Conservation (phyloP, 2,329 filamentous ascomycete species). For the Lasiodiplodia gonubiensis region DNA sequence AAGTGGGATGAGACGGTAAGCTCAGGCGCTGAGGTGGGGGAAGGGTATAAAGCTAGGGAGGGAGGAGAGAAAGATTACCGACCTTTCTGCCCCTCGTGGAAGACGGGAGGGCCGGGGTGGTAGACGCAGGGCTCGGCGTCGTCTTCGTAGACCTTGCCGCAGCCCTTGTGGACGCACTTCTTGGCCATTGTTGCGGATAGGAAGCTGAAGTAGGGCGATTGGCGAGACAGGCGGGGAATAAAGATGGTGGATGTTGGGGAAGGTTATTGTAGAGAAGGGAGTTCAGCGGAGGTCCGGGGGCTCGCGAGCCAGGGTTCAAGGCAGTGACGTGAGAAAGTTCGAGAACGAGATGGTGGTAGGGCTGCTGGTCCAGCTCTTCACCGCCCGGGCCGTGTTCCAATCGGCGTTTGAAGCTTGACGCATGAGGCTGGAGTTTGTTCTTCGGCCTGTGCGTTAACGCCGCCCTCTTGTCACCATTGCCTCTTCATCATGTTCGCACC, state of each 20-base stretch:
- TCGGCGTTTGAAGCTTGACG: slow-evolving; percentile 17
- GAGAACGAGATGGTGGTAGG: slow-evolving; percentile 9
- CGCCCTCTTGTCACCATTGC: background rate
- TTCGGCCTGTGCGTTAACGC: background rate
- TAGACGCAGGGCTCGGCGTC: slow-evolving; percentile 79
- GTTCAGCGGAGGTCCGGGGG: background rate
- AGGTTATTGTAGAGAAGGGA: background rate
- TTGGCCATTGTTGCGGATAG: slow-evolving; percentile 62
- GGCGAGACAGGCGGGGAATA: background rate
- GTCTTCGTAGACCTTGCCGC: slow-evolving; percentile 85
- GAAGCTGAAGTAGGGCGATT: background rate
- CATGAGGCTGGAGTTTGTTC: background rate
- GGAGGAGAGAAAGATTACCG: slow-evolving; percentile 38
- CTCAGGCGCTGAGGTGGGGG: slow-evolving; percentile 8
- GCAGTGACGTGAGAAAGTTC: slow-evolving; percentile 25
- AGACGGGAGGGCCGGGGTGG: slow-evolving; percentile 87
- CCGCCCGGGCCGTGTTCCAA: background rate
- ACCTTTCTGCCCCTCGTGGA: slow-evolving; percentile 99
- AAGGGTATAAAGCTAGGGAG: too few species aligned
- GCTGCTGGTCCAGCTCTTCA: slow-evolving; percentile 1
- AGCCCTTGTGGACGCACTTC: slow-evolving; percentile 97
- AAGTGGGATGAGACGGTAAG: slow-evolving; percentile 25
- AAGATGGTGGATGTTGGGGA: background rate
- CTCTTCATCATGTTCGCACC: slow-evolving; percentile 23
- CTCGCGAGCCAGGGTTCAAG: background rate